A percentile compares a stretch with the other conserved stretches of the same genome.
phyloP scores from a whole-genome alignment of 352 stramenopile genomes.

The Pythium aristosporum region DNA sequence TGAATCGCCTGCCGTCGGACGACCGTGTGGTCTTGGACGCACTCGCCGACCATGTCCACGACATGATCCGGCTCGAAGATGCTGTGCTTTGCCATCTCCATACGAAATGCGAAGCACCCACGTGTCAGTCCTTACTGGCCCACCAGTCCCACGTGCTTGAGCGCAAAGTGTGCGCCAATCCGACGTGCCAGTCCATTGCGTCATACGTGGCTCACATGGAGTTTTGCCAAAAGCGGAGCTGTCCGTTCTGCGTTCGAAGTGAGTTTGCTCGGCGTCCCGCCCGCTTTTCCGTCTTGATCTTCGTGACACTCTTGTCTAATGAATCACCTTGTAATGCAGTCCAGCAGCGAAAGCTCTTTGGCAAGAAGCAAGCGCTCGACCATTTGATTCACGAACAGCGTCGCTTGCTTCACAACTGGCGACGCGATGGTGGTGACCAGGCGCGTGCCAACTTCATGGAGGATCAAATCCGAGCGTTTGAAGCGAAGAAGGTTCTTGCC shows the following conservation, averaged over 20 bases:
- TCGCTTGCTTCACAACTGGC: slow-evolving; percentile 18
- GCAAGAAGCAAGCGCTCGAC: slow-evolving; percentile 20
- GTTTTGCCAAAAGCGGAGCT: slow-evolving; percentile 18
- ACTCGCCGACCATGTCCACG: slow-evolving; percentile 38
- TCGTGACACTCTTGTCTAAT: background rate
- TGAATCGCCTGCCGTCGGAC: slow-evolving; percentile 27
- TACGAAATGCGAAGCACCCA: slow-evolving; percentile 27
- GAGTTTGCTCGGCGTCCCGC: background rate
- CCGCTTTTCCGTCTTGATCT: background rate
- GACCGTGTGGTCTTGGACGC: slow-evolving; percentile 29
- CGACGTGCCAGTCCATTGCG: slow-evolving; percentile 25
- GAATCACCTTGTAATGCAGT: slow-evolving; percentile 8
- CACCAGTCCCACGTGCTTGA: slow-evolving; percentile 26
- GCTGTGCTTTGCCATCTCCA: slow-evolving; percentile 29
- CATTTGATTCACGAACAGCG: slow-evolving; percentile 27
- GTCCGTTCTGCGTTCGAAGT: slow-evolving; percentile 44
- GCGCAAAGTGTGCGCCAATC: slow-evolving; percentile 24
- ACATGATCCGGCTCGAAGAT: slow-evolving; percentile 33
- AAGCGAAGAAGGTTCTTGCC: slow-evolving; percentile 27
- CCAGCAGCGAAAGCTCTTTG: slow-evolving; percentile 25
- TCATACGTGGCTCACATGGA: slow-evolving; percentile 33
- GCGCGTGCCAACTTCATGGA: slow-evolving; percentile 26
- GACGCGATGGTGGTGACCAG: slow-evolving; percentile 7
- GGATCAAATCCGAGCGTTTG: slow-evolving; percentile 29
- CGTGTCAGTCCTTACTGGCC: slow-evolving; percentile 22